phyloP scores from a whole-genome alignment of 345 rosid genomes.

The Cardiospermum halicacabum region DNA sequence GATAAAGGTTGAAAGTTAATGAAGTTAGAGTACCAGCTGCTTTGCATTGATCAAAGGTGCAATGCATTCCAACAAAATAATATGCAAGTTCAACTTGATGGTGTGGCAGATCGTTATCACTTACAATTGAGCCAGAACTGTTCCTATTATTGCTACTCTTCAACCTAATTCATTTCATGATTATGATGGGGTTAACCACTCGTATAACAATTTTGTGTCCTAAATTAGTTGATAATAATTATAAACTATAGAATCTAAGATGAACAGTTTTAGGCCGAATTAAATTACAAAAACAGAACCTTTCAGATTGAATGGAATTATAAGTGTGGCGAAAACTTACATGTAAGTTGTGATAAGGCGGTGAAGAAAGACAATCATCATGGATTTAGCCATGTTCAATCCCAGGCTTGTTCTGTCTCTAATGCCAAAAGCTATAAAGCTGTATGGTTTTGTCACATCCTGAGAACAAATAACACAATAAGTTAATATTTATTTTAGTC shows the following conservation, averaged over 20 bases:
- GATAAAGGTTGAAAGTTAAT: constrained; percentile 2
- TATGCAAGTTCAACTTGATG: constrained; percentile 68
- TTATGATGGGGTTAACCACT: no score
- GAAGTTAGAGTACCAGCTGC: constrained; percentile 55
- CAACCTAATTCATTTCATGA: no score
- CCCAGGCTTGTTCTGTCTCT: constrained; percentile 86
- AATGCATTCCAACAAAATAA: constrained; percentile 97
- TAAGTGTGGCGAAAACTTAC: constrained; percentile 27
- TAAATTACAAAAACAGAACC: not conserved
- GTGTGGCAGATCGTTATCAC: constrained; percentile 63
- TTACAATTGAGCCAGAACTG: constrained; percentile 74
- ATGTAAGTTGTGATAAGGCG: constrained; percentile 69
- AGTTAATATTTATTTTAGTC: no score
- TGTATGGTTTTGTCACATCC: constrained; percentile 46
- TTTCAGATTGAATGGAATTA: no score
- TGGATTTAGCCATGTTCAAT: no score
- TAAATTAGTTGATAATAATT: no score
- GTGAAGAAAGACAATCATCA: constrained; percentile 85
- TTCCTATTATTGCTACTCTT: constrained; percentile 59
- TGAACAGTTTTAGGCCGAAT: not conserved
- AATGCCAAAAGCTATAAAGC: constrained; percentile 75
- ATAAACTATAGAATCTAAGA: no score
- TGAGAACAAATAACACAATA: no score
- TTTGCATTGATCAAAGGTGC: constrained; percentile 94
- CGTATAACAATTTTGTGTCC: no score